Percentiles rank a stretch among this genome's conserved stretches.
Conservation (phyloP, 371 early-diverging fungal species). For the Capillidium heterosporum region DNA sequence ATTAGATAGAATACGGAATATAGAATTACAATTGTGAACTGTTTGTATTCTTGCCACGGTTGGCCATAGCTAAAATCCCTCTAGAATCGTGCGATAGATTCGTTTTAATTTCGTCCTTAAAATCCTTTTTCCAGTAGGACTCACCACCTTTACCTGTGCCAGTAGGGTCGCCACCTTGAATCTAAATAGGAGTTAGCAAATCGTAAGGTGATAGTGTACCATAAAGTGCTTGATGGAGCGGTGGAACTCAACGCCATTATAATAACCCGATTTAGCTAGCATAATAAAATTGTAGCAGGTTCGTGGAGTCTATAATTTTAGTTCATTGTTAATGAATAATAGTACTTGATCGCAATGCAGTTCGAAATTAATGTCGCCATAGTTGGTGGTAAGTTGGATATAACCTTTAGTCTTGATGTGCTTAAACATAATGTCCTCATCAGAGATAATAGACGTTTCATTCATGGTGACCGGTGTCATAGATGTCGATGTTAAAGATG, state of each 20-base stretch:
- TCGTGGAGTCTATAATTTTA: conserved; percentile 36
- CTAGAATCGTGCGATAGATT: conserved; percentile 54
- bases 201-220: conserved; percentile 17
- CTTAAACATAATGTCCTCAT: conserved; percentile 75
- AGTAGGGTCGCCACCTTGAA: conserved; percentile 90
- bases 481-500: conserved; percentile 75
- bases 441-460: conserved; percentile 43
- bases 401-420: conserved; percentile 57
- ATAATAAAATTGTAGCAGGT: conserved; percentile 84
- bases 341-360: conserved; percentile 52
- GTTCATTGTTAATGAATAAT: not conserved
- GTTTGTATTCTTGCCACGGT: conserved; percentile 71
- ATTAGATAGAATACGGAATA: not conserved
- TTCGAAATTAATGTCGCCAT: conserved; percentile 76
- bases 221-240: conserved; percentile 80
- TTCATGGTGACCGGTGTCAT: conserved; percentile 50
- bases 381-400: conserved; percentile 54
- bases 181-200: conserved; percentile 12
- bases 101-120: conserved; percentile 60
- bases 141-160: conserved; percentile 82
- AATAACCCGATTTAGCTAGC: conserved; percentile 68
- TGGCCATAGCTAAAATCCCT: conserved; percentile 75
- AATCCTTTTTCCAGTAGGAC: conserved; percentile 59
- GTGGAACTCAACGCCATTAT: conserved; percentile 65
- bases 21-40: conserved; percentile 70